Conservation (phyloP, 805 yeast species). For the Yarrowia porcina region DNA sequence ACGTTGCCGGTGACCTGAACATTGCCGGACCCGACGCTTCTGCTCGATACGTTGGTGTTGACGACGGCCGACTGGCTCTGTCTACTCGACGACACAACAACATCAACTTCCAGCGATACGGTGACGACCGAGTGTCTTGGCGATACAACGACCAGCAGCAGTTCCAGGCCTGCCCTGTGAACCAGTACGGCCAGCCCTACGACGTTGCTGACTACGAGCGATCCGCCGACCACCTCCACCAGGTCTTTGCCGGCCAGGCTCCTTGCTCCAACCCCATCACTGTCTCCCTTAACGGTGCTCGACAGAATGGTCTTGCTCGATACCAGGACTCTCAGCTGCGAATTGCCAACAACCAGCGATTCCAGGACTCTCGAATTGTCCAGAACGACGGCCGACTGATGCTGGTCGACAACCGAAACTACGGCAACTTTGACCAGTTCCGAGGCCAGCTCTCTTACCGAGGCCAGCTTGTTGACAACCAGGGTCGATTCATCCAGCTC, state of each 20-base stretch:
- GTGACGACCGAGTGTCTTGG: too few species aligned
- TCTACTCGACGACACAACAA: too few species aligned
- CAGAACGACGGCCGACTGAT: too few species aligned
- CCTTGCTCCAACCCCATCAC: background rate
- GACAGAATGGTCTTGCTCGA: slow-evolving; percentile 3
- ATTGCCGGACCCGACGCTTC: slow-evolving; percentile 8
- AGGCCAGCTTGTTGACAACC: slow-evolving; percentile 3
- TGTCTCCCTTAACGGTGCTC: background rate
- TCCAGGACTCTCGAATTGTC: too few species aligned
- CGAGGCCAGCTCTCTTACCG: too few species aligned
- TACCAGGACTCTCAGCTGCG: too few species aligned
- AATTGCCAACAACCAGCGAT: too few species aligned
- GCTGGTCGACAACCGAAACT: too few species aligned
- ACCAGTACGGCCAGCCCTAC: slow-evolving; percentile 4
- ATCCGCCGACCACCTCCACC: background rate
- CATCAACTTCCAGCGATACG: too few species aligned
- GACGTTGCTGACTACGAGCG: background rate
- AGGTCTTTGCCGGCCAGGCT: background rate
- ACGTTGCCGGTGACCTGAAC: background rate
- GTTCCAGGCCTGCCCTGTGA: slow-evolving; percentile 18
- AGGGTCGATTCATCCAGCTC: slow-evolving; percentile 16
- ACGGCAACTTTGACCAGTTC: too few species aligned
- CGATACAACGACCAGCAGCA: too few species aligned
- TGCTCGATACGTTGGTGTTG: slow-evolving; percentile 18
- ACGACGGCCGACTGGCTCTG: too few species aligned